phyloP scores from a whole-genome alignment of 257 asterid species.

The Fraxinus pennsylvanica region DNA sequence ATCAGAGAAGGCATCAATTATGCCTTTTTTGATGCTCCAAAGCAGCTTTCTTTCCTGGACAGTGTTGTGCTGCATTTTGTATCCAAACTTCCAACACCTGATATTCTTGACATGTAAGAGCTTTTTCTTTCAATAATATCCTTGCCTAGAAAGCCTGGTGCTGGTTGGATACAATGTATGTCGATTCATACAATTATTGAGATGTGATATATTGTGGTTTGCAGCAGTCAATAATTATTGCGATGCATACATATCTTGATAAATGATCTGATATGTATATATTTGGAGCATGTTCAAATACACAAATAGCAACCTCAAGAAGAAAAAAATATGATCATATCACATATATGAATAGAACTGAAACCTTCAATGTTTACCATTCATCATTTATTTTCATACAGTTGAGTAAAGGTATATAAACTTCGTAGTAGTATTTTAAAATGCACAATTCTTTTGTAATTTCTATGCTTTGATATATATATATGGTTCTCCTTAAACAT shows the following conservation, averaged over 20 bases:
- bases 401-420: neutral
- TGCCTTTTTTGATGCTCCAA: slow-evolving; percentile 85
- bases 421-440: neutral
- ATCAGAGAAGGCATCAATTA: slow-evolving; percentile 72
- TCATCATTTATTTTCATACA: neutral
- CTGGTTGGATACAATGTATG: neutral
- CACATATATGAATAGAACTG: neutral
- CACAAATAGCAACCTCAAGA: neutral
- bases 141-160: slow-evolving; percentile 12
- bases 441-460: neutral
- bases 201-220: neutral
- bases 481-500: neutral
- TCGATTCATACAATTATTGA: neutral
- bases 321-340: neutral
- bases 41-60: slow-evolving; percentile 81
- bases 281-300: neutral
- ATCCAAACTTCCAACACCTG: slow-evolving; percentile 79
- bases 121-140: slow-evolving; percentile 20
- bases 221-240: neutral
- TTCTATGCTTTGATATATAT: neutral
- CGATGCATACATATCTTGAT: neutral
- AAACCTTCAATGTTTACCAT: neutral
- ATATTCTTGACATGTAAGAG: slow-evolving; percentile 81
- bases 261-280: neutral
- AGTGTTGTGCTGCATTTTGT: slow-evolving; percentile 76